Base-by-base conservation (phyloP, 345 rosid genomes). In the Odontarrhena argentea region DNA sequence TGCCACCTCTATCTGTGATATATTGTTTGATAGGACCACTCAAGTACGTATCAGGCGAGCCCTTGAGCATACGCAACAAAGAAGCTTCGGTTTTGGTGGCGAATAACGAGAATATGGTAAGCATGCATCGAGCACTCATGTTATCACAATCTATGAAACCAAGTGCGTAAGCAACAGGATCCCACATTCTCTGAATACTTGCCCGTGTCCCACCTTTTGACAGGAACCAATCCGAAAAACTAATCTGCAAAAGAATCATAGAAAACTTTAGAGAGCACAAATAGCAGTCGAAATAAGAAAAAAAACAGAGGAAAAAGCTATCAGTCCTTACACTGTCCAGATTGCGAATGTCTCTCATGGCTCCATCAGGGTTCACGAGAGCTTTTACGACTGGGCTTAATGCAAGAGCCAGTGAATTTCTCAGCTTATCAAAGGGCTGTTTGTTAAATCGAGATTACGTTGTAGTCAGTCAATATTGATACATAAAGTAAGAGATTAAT, bases 51-150 rank as follows among this genome's bases (percentile, higher is more conserved):
- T 94, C 96, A 1, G 99, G 99, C 6, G 99, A 94, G 69, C 99
- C 99, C 82, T 94, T 94, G 50, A 94, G 97, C 99, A 94, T 91
- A 24, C 97, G 97, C 77, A 94, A 78, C 68, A 94, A 68, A 61
- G 99, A 94, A 72, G 99, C 99, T 80, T 94, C 96, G n/a, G 97
- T 94, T 76, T 94, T 94, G 24, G 99, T 91, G 56, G 99, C 99
- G 76, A 94, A 94, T 78, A 94, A 76, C 4, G 99, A 86, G 82
- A 94, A 94, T 81, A 94, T 94, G 8, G 99, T 94, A 50, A 94
- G 96, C 99, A 94, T 94, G 75, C 99, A 94, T 38, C 99, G 86
- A 14, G 99, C 99, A 68, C 99, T 94, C 81, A 94, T 94, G 80
- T 88, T 94, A 78, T 94, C 97, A 48, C 99, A 94, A 75, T 94